Evolutionary conservation across 2,329 filamentous ascomycete species (phyloP), one percentile per base, ranked within the genome.

Genomic region (Colletotrichum destructivum): DNA sequence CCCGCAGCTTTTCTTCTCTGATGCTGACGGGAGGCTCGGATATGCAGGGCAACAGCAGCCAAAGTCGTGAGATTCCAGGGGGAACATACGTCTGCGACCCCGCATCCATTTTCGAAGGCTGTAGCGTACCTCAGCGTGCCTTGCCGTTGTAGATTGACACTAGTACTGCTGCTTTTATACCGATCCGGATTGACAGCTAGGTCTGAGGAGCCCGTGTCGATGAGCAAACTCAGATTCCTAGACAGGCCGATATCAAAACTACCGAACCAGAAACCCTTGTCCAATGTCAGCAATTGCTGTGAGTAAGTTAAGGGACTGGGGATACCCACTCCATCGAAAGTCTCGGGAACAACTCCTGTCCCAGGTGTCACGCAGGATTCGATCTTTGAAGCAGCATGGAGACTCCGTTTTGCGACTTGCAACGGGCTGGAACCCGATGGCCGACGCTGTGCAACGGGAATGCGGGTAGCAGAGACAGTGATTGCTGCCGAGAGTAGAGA

Each of bases 221-320:
- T 49, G 47, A 49, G 47, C 47, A 49, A 49, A 6, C 47, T 49
- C n/a, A 49, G 16, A 23, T n/a, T n/a, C 21, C 3, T 49, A 23
- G 47, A 21, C 47, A 49, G 47, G 2, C 47, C 47, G 47, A 49
- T n/a, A n/a, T 49, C 16, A 23, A 49, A 49, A 4, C 18, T 49
- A 5, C 47, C 47, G 47, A n/a, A 49, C 47, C 47, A 49, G 16
- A 49, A 49, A 49, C 47, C 47, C 47, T 49, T 49, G n/a, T 49
- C 47, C 8, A 23, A 49, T 49, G 47, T 49, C 8, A 49, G 47
- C 47, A 23, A n/a, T 8, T 6, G 4, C 12, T 49, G 47, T 9
- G n/a, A 21, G 47, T 21, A 49, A 8, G 21, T n/a, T n/a, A 23
- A 49, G 47, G 47, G 47, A 23, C 9, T 49, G 21, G 47, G 47